phyloP scores from a whole-genome alignment of 805 yeast species.

The Jamesozyma jinghongensis region DNA sequence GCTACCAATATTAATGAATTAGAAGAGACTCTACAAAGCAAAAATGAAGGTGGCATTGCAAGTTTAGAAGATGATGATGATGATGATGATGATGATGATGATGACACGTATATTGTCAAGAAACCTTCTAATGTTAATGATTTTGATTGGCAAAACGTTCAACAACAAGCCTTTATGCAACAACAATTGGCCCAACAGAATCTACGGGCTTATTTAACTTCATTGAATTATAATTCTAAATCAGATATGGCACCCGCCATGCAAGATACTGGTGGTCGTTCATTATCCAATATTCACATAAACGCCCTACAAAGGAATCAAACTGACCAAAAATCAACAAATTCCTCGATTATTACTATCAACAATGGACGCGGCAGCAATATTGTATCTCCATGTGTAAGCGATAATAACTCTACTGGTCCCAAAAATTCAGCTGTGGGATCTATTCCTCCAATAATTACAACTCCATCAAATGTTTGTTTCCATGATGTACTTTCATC shows the following conservation, averaged over 20 bases:
- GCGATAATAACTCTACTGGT: background rate
- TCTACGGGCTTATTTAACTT: slow-evolving; percentile 26
- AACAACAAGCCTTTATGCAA: slow-evolving; percentile 28
- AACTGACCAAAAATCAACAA: background rate
- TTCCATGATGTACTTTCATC: background rate
- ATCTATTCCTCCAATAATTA: background rate
- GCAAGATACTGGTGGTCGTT: too few species aligned
- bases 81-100: slow-evolving; percentile 1
- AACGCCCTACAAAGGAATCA: background rate
- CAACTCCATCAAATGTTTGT: background rate
- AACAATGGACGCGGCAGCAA: background rate
- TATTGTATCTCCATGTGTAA: slow-evolving; percentile 1
- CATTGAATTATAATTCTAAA: slow-evolving; percentile 11
- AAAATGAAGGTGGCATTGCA: too few species aligned
- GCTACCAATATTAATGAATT: too few species aligned
- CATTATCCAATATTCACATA: too few species aligned
- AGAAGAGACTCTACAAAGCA: too few species aligned
- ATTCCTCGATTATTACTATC: background rate
- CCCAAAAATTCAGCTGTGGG: too few species aligned
- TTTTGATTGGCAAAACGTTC: slow-evolving; percentile 28
- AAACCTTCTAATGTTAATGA: slow-evolving; percentile 24
- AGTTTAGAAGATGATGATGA: slow-evolving; percentile 1
- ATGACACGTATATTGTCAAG: slow-evolving; percentile 20
- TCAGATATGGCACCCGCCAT: too few species aligned
- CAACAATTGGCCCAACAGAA: slow-evolving; percentile 30